These are phyloP conservation scores for Chlamydomonas urium DNA, from an alignment of 139 green algal species.

Conservation along the genomic window DNA sequence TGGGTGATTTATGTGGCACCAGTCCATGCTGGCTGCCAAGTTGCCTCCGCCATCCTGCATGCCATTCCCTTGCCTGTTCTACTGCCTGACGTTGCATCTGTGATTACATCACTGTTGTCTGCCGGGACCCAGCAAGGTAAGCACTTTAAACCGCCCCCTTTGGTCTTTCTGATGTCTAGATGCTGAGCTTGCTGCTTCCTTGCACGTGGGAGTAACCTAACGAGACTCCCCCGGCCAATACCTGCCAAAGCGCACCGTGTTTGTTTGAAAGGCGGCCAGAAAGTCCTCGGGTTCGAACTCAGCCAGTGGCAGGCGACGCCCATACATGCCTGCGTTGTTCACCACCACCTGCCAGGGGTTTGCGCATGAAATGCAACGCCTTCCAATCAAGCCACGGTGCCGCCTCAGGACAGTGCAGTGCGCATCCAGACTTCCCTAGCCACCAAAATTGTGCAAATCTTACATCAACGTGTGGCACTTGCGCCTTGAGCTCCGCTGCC, in stretches of 20 bases:
- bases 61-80: no score
- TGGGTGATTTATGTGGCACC: no score
- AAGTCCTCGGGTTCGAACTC: constrained; percentile 42
- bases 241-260: constrained; percentile 21
- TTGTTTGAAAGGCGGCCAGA: constrained; percentile 34
- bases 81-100: no score
- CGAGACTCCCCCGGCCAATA: neutral
- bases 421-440: neutral
- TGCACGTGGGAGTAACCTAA: neutral
- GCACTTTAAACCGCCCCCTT: neutral
- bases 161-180: neutral
- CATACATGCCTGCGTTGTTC: constrained; percentile 48
- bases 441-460: neutral
- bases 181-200: neutral
- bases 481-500: neutral
- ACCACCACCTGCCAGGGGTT: constrained; percentile 32
- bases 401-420: neutral
- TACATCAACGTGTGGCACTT: neutral
- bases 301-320: constrained; percentile 9
- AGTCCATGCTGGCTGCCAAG: no score
- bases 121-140: neutral
- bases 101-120: neutral
- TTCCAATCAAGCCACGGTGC: neutral
- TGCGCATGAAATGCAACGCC: neutral
- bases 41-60: no score